Conservation (phyloP, 2,329 filamentous ascomycete species). For the Sporothrix inflata region DNA sequence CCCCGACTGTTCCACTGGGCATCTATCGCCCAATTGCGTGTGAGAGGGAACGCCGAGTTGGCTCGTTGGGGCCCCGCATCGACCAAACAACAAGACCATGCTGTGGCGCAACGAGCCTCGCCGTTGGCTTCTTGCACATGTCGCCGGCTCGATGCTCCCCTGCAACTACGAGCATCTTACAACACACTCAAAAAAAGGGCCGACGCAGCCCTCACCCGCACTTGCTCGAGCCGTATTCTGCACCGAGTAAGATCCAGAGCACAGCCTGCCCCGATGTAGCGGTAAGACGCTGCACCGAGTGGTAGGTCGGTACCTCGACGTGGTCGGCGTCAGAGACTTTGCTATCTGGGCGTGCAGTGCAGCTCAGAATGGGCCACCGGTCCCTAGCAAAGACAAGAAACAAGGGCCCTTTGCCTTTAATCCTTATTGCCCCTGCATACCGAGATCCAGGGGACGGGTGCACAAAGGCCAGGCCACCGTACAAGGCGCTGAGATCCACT, state of each 20-base stretch:
- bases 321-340: not conserved
- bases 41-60: not conserved
- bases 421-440: not conserved
- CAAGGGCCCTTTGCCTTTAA: not conserved
- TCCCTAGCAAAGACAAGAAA: not conserved
- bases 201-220: not conserved
- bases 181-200: not conserved
- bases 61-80: not conserved
- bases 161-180: not conserved
- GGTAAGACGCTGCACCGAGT: too few relatives aligned
- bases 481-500: not conserved
- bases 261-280: not conserved
- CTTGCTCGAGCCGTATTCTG: not conserved
- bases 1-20: too few relatives aligned
- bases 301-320: too few relatives aligned
- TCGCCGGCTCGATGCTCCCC: too few relatives aligned
- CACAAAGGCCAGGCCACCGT: not conserved
- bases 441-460: not conserved
- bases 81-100: not conserved
- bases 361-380: too few relatives aligned
- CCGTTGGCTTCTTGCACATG: not conserved
- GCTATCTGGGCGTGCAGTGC: not conserved
- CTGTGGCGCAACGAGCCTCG: not conserved
- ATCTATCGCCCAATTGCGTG: too few relatives aligned
- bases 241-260: not conserved